phyloP scores from a whole-genome alignment of 306 rosid species.

The Calophaca sinica region DNA sequence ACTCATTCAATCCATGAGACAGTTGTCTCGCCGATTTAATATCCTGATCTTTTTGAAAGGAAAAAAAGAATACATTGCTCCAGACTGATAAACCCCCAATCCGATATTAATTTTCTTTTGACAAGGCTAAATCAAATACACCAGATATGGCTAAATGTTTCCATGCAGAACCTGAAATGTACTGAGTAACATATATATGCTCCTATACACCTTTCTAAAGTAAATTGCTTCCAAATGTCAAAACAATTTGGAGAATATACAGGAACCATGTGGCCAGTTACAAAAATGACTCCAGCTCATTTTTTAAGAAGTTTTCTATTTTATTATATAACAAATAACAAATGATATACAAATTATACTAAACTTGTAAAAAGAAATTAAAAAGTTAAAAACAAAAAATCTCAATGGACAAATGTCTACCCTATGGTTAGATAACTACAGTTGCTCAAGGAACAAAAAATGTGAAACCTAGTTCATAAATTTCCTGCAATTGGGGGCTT shows the following conservation, averaged over 20 bases:
- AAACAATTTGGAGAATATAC: slow-evolving; percentile 31
- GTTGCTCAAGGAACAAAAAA: slow-evolving; percentile 43
- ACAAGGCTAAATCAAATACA: too few relatives aligned
- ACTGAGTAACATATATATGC: not conserved
- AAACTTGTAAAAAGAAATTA: slow-evolving; percentile 2
- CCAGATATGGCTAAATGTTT: too few relatives aligned
- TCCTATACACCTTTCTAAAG: not conserved
- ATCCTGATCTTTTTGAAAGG: too few relatives aligned
- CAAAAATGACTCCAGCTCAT: slow-evolving; percentile 54
- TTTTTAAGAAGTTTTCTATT: slow-evolving; percentile 43
- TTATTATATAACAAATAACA: slow-evolving; percentile 34
- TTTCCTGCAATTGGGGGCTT: slow-evolving; percentile 76
- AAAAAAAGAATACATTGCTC: too few relatives aligned
- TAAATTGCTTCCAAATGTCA: slow-evolving; percentile 21
- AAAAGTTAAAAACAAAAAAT: slow-evolving; percentile 1
- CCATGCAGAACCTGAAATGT: not conserved
- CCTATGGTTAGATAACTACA: slow-evolving; percentile 55
- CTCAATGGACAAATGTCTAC: slow-evolving; percentile 41
- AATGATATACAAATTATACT: slow-evolving; percentile 50
- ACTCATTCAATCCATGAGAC: too few relatives aligned
- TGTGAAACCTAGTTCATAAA: slow-evolving; percentile 74
- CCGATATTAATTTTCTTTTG: too few relatives aligned
- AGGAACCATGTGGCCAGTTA: slow-evolving; percentile 27
- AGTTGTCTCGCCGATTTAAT: too few relatives aligned
- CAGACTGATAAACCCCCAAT: too few relatives aligned